Evolutionary conservation across 2,329 filamentous ascomycete genomes (phyloP), one percentile per base, ranked within the genome.

Genomic region (Trichophyton verrucosum): DNA sequence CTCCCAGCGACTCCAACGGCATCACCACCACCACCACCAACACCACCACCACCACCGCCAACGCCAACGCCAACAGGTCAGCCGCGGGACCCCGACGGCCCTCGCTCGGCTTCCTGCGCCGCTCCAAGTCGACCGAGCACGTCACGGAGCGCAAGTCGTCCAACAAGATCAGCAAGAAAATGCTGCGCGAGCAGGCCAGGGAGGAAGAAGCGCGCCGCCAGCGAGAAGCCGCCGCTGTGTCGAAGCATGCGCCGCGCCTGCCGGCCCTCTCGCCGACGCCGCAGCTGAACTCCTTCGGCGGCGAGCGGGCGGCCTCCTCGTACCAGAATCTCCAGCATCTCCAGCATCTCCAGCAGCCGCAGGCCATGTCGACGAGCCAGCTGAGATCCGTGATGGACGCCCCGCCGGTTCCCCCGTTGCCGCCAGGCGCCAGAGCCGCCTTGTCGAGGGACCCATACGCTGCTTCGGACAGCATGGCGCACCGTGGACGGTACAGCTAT

Each of bases 401-500:
- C 38, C 58, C 15, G 60, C 63, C 62, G 58, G 24, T 62, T 65
- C 60, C 57, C 64, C 68, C 61, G 66, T 65, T 61, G 65, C 63
- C 40, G 42, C 61, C 64, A 20, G 62, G 47, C 17, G 24, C 40
- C 9, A 62, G 64, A 55, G 81, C 78, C 71, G 81, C 81, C 61
- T 81, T 81, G 56, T 82, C 79, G 68, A 80, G 82, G 64, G 90
- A 95, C 68, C 87, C 89, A 13, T 94, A 94, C 70, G 85, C 87
- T 53, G 83, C 89, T 65, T 86, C 88, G 40, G 89, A 95, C 78
- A 96, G 92, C 80, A 96, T 97, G 89, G 91, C 92, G 67, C 87
- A 97, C 75, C 90, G 94, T 67, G 91, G 92, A 63, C 88, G 94
- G 66, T 96, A 95, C 77, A 96, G 91, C 77, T 97, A 96, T 76